Conservation (phyloP, 305 asterid genomes). For the Plantago lanceolata region DNA sequence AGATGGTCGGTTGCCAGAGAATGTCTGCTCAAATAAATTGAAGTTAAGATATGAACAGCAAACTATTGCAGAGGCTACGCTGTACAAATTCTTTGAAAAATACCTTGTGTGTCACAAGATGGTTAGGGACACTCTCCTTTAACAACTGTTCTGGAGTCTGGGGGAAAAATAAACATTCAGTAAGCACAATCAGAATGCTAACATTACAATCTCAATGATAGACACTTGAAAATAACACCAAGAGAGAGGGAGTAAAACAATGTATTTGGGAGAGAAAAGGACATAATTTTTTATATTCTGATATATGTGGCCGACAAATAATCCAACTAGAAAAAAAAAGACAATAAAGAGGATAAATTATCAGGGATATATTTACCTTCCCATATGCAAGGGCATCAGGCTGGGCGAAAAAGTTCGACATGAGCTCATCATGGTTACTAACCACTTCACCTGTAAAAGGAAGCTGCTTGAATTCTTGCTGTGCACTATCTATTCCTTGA, state of each 20-base stretch:
- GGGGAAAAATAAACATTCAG: slow-evolving; percentile 24
- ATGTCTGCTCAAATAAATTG: slow-evolving; percentile 50
- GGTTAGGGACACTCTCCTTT: slow-evolving; percentile 68
- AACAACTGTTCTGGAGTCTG: slow-evolving; percentile 86
- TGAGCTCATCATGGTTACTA: slow-evolving; percentile 94
- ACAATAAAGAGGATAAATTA: not conserved
- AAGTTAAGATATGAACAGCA: slow-evolving; percentile 25
- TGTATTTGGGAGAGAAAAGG: not conserved
- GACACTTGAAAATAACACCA: slow-evolving; percentile 8
- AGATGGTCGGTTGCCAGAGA: slow-evolving; percentile 94
- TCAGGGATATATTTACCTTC: slow-evolving; percentile 44
- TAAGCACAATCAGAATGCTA: slow-evolving; percentile 25
- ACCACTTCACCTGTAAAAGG: slow-evolving; percentile 79
- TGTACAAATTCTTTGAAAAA: slow-evolving; percentile 19
- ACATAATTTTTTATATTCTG: not conserved
- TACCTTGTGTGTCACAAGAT: slow-evolving; percentile 92
- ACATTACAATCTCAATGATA: slow-evolving; percentile 14
- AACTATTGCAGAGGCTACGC: slow-evolving; percentile 22
- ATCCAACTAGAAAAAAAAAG: not conserved
- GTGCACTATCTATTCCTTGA: slow-evolving; percentile 8
- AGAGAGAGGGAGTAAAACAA: slow-evolving; percentile 3
- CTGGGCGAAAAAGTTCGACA: slow-evolving; percentile 99
- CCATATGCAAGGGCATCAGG: slow-evolving; percentile 99
- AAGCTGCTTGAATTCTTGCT: slow-evolving; percentile 21
- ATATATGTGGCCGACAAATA: slow-evolving; percentile 4